Evolutionary conservation across 257 asterid genomes (phyloP), one percentile per base, ranked within the genome.

Genomic region (Salvia rosmarinus): DNA sequence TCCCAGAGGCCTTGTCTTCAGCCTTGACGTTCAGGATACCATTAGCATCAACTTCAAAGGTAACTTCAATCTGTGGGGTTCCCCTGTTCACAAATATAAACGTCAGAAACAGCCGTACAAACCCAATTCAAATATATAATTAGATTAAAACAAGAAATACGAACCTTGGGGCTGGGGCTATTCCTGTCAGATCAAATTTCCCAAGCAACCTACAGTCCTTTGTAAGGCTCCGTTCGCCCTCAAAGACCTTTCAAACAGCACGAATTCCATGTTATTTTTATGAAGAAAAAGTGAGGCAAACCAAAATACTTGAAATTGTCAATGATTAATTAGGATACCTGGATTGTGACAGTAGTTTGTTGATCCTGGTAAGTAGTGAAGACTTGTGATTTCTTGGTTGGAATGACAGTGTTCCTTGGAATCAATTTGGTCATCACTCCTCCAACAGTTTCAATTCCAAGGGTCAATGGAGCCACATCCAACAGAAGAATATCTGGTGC

Each of bases 401-500:
- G 99, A 64, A 94, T 88, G 46, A 89, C 98, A 0, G 97, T 94
- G 86, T 94, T 94, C 74, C 96, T 88, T 19, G 99, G 99, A 69
- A 94, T 94, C 86, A 94, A 89, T 83, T 91, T 94, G 82, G 99
- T 94, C 99, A 94, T 94, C 64, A 91, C 99, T 32, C 98, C 99
- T 30, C 98, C 98, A 67, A 93, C 98, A 9, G 98, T 90, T 84
- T 93, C 98, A 75, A 93, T 93, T 71, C 98, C 99, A 64, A 94
- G 96, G 70, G 98, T 91, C 76, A 94, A 76, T 11, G 99, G 96
- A 11, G 98, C 95, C 64, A 91, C 96, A 71, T 94, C 99, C 95
- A 94, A 83, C 12, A 91, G 95, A 82, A 94, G 96, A 78, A 91
- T 78, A 84, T 89, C 97, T 94, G 85, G 39, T 52, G 49, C 17